Evolutionary conservation across 1,284 basidiomycete species (phyloP).

Genomic region (Leccinum solheimii): DNA sequence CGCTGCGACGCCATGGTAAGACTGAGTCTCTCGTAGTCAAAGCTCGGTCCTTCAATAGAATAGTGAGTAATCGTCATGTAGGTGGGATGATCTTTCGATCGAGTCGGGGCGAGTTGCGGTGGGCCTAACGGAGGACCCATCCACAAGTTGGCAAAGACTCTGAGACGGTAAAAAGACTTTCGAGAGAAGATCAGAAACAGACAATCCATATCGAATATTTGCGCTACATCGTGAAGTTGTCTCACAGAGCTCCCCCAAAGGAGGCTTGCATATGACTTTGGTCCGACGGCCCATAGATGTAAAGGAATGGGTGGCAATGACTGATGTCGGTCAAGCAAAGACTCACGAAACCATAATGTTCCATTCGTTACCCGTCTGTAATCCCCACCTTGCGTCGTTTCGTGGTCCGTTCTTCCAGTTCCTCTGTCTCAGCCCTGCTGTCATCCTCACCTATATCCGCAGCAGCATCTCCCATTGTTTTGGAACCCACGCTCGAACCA

Average conservation of each 20-base stretch:
- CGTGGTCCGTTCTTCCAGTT: conserved; percentile 10
- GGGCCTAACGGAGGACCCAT: too few species aligned
- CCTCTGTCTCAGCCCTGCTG: neutral
- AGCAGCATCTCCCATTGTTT: neutral
- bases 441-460: neutral
- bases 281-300: neutral
- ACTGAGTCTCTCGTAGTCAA: neutral
- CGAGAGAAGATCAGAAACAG: too few species aligned
- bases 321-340: neutral
- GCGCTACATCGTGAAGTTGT: too few species aligned
- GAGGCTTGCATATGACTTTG: conserved; percentile 1
- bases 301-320: neutral
- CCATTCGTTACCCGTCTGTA: conserved; percentile 6
- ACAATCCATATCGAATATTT: too few species aligned
- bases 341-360: neutral
- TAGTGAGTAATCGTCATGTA: too few species aligned
- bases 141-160: too few species aligned
- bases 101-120: too few species aligned
- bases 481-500: neutral
- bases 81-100: too few species aligned
- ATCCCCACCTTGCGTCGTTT: conserved; percentile 18
- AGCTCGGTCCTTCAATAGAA: too few species aligned
- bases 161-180: too few species aligned
- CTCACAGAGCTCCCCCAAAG: neutral
- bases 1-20: too few species aligned